Evolutionary conservation across 495 filamentous ascomycete species (phyloP), one percentile per base, ranked within the genome.

Genomic region (Neurospora tetrasperma): DNA sequence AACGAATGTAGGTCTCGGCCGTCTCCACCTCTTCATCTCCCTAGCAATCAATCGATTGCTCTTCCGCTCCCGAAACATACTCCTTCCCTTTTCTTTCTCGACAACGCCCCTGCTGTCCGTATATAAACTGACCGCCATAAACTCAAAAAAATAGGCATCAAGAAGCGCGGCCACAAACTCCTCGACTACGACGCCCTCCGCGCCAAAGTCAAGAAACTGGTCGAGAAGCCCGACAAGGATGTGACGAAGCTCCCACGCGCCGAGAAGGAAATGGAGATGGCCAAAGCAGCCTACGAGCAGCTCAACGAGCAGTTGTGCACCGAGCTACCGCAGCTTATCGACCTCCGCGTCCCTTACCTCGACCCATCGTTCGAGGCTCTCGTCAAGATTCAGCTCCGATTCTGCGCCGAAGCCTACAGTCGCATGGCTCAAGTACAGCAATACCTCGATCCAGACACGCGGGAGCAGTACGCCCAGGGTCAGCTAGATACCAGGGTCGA

Each of bases 341-440:
- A 99, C 77, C 87, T 99, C 62, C 91, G 96, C 40, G 96, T 99
- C 8, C 96, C 96, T 0, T 99, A 99, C 80, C 88, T 99, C 73
- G 96, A 99, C 78, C 96, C 96, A 1, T 93, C 90, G 72, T 99
- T 99, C 79, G 96, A 99, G 82, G 96, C 96, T 0, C 88, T 99
- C 69, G 96, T 99, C 75, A 99, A 99, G 86, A 99, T 99, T 76
- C 96, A 99, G 83, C 83, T 99, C 73, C 88, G 96, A 40, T 99
- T 99, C 84, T 99, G 96, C 80, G 96, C 96, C 12, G 96, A 99
- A 82, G 96, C 96, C 11, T 99, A 99, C 80, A 92, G 89, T 42
- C 86, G 96, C 31, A 98, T 99, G 96, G 96, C 96, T 10, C 96
- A 99, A 85, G 96, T 99, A 74, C 96, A 99, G 84, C 96, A 99